phyloP scores from a whole-genome alignment of 768 basidiomycete species.

The Pseudohyphozyma bogoriensis region DNA sequence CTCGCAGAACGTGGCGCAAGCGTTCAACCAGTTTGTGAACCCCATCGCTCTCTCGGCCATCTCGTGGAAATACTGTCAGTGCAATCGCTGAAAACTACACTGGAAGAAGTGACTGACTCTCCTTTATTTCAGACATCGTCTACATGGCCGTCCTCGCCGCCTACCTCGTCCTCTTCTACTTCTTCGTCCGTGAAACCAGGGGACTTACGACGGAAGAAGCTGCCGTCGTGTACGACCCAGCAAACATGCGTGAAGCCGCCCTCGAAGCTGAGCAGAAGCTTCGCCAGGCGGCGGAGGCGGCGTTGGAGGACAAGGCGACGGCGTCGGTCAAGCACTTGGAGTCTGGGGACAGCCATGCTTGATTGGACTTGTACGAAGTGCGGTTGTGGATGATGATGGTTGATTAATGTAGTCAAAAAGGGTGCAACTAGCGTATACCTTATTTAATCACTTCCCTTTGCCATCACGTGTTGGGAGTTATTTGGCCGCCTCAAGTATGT shows the following conservation, averaged over 20 bases:
- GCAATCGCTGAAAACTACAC: no score
- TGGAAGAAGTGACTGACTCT: no score
- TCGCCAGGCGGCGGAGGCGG: neutral
- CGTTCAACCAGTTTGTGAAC: neutral
- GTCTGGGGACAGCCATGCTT: no score
- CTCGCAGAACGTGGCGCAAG: neutral
- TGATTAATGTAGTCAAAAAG: no score
- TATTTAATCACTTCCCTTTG: no score
- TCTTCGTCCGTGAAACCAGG: slow-evolving; percentile 30
- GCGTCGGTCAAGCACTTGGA: no score
- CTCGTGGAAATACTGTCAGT: neutral
- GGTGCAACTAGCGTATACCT: no score
- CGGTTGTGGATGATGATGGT: no score
- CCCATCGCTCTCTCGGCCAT: neutral
- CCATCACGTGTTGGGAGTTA: no score
- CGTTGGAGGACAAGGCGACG: neutral
- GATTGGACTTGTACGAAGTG: no score
- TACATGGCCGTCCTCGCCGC: slow-evolving; percentile 19
- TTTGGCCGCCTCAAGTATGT: no score
- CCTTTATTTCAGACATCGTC: slow-evolving; percentile 3
- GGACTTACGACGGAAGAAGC: neutral
- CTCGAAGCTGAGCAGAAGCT: neutral
- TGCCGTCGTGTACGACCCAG: neutral
- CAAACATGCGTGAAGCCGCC: neutral
- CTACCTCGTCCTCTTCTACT: slow-evolving; percentile 23